Evolutionary conservation across 1,284 basidiomycete genomes (phyloP), one percentile per base, ranked within the genome.

Genomic region (Irpex sp.): DNA sequence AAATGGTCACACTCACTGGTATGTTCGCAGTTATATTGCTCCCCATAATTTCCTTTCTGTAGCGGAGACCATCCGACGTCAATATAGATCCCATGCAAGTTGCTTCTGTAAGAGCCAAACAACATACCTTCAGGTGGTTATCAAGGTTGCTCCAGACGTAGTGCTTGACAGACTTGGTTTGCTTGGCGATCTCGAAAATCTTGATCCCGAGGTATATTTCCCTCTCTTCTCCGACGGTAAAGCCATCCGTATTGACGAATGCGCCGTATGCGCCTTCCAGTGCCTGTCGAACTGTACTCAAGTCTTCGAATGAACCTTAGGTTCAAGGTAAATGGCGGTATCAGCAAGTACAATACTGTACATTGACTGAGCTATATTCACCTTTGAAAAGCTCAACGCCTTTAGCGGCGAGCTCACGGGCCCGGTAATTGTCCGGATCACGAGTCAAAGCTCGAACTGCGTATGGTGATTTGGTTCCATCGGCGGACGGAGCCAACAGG

Each of bases 141-240:
- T 80, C 78, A n/a, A 83, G 71, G 61, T 72, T 78, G 66, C 79
- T 81, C 79, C 78, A 83, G 31, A 83, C 72, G 59, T 80, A 80
- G 65, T 83, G 81, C 31, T 73, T 70, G 54, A 81, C 68, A 33
- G 75, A 68, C 7, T 70, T 69, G 1, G 67, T 71, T 46, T 77
- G 74, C 65, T 80, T 78, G 3, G 82, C 79, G n/a, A 77, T 67
- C 67, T 84, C 81, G 65, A 80, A 83, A 5, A 83, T 78, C 33
- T 79, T 74, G 60, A 82, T 76, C 0, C 78, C 80, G 15, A 71
- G 67, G 61, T 74, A 81, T 0, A 78, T 74, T 66, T 82, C 80
- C 60, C 72, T 75, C 66, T 76, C 67, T 65, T 81, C 77, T 7
- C 81, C 81, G 11, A 81, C 75, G 3, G 77, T 79, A 68, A 80